Evolutionary conservation across 1,139 yeast species (phyloP).

Genomic region (Suhomyces chickasaworum): DNA sequence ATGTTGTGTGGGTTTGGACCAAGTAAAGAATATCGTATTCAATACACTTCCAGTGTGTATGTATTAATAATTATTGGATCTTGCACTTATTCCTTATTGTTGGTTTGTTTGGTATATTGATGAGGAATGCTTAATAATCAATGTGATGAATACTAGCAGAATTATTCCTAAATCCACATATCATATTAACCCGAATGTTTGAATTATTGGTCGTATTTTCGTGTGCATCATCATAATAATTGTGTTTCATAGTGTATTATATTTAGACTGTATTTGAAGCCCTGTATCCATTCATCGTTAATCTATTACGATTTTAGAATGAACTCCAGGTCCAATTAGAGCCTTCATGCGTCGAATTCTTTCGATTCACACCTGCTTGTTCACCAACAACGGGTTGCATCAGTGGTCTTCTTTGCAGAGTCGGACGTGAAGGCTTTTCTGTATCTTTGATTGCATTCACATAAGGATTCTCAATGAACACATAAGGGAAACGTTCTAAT

Average conservation of each 20-base stretch:
- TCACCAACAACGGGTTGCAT: slow-evolving; percentile 5
- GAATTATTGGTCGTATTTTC: too few species aligned
- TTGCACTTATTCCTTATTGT: too few species aligned
- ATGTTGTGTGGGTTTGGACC: too few species aligned
- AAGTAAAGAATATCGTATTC: too few species aligned
- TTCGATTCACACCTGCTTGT: slow-evolving; percentile 4
- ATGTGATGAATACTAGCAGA: too few species aligned
- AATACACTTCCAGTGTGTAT: too few species aligned
- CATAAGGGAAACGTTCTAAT: slow-evolving; percentile 26
- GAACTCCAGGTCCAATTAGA: slow-evolving; percentile 53
- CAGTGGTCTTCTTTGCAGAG: slow-evolving; percentile 5
- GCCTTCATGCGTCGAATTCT: slow-evolving; percentile 24
- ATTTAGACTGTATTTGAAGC: background rate
- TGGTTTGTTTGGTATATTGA: too few species aligned
- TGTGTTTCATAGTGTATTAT: background rate
- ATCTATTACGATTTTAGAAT: slow-evolving; percentile 24
- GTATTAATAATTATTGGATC: too few species aligned
- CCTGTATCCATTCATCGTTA: background rate
- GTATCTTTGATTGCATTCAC: slow-evolving; percentile 14
- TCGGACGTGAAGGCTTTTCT: slow-evolving; percentile 4
- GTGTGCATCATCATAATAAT: too few species aligned
- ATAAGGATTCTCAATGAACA: slow-evolving; percentile 45
- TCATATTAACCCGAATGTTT: too few species aligned
- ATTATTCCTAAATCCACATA: too few species aligned
- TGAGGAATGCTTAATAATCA: too few species aligned